Evolutionary conservation across 1,284 basidiomycete species (phyloP), one percentile per base, ranked within the genome.

Genomic region (Trichosporon sp.): DNA sequence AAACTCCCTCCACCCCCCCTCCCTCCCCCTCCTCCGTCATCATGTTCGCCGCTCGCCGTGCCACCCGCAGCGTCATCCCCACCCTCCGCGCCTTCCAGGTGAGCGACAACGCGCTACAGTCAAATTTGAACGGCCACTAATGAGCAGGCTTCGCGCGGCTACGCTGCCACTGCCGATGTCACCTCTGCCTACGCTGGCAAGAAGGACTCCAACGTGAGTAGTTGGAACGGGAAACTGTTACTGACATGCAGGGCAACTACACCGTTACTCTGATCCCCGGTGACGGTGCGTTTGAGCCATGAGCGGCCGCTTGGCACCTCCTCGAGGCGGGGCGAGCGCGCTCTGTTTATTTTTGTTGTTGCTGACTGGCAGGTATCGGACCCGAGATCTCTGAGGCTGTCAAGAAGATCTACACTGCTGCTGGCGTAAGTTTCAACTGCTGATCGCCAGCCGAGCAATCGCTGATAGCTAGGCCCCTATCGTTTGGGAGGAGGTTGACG

Each of bases 401-500:
- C 80, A 97, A 97, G 86, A 87, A 90, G 76, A 99, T 99, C 84
- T 99, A 96, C 86, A 85, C 86, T 67, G 92, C 93, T 75, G 96
- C 96, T 75, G 89, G 91, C 73, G 94, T 92, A 61, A 43, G 82
- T 83, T 19, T 31, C 59, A 35, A 5, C 37, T 38, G 40, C 35
- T 31, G 35, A 65, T 32, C 46, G 16, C 11, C 4, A 4, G 26
- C 11, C 6, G 3, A 21, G 16, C 11, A n/a, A 37, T 2, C n/a
- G 37, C 72, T 73, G 51, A 65, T 66, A 21, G n/a, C 21, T 68
- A 95, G 92, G 94, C 95, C 35, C 96, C 96, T 68, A 96, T 98
- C 79, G 88, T 93, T 85, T 99, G 97, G 97, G 97, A 99, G 85
- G 96, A 99, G 86, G 96, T 98, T 82, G 93, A 92, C 81, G 97